Conservation (phyloP, 148 eudicot species). For the Amaranthus cruentus region DNA sequence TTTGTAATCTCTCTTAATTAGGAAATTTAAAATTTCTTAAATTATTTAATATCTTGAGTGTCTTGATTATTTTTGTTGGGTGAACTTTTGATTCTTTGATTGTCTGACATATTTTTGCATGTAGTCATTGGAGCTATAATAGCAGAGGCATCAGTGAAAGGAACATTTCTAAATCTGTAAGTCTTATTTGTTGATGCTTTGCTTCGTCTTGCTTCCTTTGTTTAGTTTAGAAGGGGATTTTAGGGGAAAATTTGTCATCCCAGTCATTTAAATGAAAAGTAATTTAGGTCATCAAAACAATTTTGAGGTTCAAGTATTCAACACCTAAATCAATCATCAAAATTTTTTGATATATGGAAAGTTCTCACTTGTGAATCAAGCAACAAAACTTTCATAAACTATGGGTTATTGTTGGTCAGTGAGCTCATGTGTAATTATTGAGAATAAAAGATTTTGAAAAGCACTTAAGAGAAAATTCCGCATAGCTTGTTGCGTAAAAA, state of each 20-base stretch:
- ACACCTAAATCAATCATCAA: no score
- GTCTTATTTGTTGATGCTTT: slow-evolving; percentile 10
- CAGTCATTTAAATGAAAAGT: neutral
- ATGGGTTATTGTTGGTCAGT: no score
- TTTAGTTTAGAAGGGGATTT: neutral
- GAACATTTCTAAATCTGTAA: slow-evolving; percentile 32
- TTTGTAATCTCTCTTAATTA: neutral
- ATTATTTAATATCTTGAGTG: neutral
- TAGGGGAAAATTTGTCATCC: neutral
- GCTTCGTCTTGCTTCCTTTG: neutral
- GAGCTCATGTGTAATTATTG: no score
- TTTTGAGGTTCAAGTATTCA: no score
- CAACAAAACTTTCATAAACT: no score
- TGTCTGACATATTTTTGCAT: slow-evolving; percentile 21
- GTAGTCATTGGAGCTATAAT: slow-evolving; percentile 44
- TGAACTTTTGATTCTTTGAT: neutral
- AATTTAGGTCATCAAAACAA: no score
- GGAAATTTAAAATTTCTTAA: neutral
- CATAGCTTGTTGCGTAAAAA: no score
- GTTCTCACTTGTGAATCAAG: no score
- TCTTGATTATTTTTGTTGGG: neutral
- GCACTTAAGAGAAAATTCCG: no score
- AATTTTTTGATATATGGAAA: no score
- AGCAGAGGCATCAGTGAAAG: slow-evolving; percentile 41
- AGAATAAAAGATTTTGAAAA: no score